phyloP scores from a whole-genome alignment of 192 early-diverging fungal genomes.

The Coemansia asiatica region DNA sequence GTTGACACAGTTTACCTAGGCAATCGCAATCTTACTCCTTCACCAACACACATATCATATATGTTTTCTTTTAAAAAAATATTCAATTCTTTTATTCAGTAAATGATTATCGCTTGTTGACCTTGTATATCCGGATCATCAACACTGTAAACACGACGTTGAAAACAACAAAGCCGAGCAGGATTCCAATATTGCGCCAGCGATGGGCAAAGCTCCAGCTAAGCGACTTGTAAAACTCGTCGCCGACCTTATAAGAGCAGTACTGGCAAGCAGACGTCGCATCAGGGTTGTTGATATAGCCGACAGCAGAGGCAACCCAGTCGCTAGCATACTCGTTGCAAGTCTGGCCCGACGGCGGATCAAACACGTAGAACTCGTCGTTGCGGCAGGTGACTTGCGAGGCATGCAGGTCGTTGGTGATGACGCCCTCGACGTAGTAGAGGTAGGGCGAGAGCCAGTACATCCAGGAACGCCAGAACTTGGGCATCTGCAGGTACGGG shows the following conservation, averaged over 20 bases:
- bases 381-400: constrained; percentile 49
- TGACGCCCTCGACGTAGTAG: constrained; percentile 63
- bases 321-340: constrained; percentile 56
- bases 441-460: constrained; percentile 65
- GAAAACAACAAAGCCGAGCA: constrained; percentile 59
- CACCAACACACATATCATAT: too few species aligned
- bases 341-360: constrained; percentile 49
- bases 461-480: constrained; percentile 66
- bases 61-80: too few species aligned
- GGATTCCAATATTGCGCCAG: constrained; percentile 65
- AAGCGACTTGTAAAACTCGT: constrained; percentile 36
- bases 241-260: constrained; percentile 54
- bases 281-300: constrained; percentile 53
- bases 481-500: constrained; percentile 58
- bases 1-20: too few species aligned
- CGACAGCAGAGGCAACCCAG: constrained; percentile 35
- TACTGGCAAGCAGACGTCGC: constrained; percentile 52
- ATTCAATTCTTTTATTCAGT: too few species aligned
- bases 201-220: constrained; percentile 60
- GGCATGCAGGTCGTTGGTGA: constrained; percentile 60
- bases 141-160: constrained; percentile 48
- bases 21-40: too few species aligned
- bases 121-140: constrained; percentile 43
- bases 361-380: constrained; percentile 50
- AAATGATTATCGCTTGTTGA: constrained; percentile 53